A percentile compares a stretch with the other conserved stretches of the same genome.
These are phyloP conservation scores for Fomes fomentarius DNA, from an alignment of 1,284 basidiomycete species.

Conservation along the genomic window DNA sequence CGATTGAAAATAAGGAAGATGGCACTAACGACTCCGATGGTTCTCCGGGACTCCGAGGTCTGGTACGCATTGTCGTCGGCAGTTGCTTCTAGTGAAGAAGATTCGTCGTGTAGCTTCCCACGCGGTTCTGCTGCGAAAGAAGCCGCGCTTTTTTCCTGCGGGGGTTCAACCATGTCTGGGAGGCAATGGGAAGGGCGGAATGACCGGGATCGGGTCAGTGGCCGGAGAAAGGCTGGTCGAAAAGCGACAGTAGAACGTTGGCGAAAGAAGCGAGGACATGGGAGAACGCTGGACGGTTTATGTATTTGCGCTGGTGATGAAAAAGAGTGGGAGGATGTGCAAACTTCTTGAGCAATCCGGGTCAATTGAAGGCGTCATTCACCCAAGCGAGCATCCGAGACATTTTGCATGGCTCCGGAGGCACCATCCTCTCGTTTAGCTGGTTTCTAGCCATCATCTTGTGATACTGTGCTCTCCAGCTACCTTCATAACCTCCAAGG, in stretches of 20 bases:
- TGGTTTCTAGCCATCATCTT: background rate
- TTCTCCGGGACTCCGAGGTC: slow-evolving; percentile 39
- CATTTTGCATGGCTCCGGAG: background rate
- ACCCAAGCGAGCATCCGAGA: background rate
- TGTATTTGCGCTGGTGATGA: background rate
- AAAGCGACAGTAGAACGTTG: background rate
- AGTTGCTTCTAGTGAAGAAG: background rate
- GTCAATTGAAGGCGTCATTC: background rate
- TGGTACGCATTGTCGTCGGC: background rate
- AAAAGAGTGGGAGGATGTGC: background rate
- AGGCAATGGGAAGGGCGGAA: background rate
- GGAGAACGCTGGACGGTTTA: background rate
- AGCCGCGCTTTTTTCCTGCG: background rate
- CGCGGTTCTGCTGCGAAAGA: background rate
- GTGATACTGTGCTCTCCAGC: background rate
- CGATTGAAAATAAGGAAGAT: slow-evolving; percentile 57
- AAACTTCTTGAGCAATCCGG: background rate
- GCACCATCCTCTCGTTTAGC: background rate
- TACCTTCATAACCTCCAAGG: background rate
- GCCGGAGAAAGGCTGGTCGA: background rate
- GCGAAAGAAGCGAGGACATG: background rate
- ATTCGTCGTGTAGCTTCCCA: background rate
- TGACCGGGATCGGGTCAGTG: too few relatives aligned
- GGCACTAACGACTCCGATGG: slow-evolving; percentile 39
- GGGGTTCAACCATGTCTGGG: background rate